These are phyloP conservation scores for Pilasporangium apinafurcum DNA, from an alignment of 352 stramenopile genomes.

Conservation along the genomic window DNA sequence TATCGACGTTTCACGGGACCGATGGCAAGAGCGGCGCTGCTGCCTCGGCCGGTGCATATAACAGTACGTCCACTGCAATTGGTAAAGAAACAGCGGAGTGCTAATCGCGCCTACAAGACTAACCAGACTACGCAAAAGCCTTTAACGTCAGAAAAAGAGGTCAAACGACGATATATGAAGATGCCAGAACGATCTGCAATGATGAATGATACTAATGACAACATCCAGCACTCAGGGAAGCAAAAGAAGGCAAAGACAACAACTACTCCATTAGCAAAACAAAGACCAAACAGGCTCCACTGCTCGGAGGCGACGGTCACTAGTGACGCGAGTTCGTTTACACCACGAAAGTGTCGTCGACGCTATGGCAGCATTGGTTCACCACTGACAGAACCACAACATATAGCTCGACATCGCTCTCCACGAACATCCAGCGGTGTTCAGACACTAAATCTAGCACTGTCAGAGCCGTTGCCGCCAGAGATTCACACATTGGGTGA, in stretches of 20 bases:
- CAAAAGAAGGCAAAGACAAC: too few species aligned
- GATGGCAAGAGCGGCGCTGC: slow-evolving; percentile 30
- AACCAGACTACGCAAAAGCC: background rate
- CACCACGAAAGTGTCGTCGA: slow-evolving; percentile 29
- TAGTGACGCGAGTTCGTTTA: slow-evolving; percentile 13
- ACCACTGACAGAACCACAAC: background rate
- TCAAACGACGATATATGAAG: background rate
- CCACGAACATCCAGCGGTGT: background rate
- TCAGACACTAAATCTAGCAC: background rate
- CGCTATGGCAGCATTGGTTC: slow-evolving; percentile 19
- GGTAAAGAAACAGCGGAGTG: slow-evolving; percentile 13
- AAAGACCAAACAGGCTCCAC: too few species aligned
- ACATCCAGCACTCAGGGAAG: too few species aligned
- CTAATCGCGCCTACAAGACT: slow-evolving; percentile 1
- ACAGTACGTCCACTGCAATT: slow-evolving; percentile 49
- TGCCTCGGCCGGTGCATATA: slow-evolving; percentile 51
- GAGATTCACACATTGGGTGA: slow-evolving; percentile 21
- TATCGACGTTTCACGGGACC: slow-evolving; percentile 26
- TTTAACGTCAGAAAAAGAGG: background rate
- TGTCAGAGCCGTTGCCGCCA: slow-evolving; percentile 1
- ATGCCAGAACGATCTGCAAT: too few species aligned
- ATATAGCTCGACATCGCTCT: slow-evolving; percentile 2
- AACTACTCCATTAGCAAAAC: too few species aligned
- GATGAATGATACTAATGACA: too few species aligned
- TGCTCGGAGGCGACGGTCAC: too few species aligned